Evolutionary conservation across 805 yeast species (phyloP).

Genomic region (Candida montana): DNA sequence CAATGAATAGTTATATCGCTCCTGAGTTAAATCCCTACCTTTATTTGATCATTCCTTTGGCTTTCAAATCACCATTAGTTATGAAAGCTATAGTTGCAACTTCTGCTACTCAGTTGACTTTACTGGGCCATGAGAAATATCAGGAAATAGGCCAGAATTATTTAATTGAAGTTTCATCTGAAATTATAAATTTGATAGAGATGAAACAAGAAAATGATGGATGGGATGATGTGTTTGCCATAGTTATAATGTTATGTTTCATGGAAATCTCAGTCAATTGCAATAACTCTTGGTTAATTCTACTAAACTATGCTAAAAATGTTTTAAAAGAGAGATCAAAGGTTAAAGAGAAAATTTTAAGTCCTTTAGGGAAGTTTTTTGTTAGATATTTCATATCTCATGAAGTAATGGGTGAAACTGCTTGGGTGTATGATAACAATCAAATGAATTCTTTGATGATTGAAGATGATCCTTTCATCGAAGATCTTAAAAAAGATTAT

Average conservation of each 20-base stretch:
- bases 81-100: constrained; percentile 32
- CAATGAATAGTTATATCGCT: constrained; percentile 14
- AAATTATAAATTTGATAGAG: constrained; percentile 28
- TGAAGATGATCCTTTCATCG: constrained; percentile 28
- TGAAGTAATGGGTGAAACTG: constrained; percentile 41
- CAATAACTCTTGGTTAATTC: constrained; percentile 33
- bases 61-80: constrained; percentile 28
- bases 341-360: constrained; percentile 20
- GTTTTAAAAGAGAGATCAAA: constrained; percentile 26
- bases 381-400: constrained; percentile 35
- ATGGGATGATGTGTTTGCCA: constrained; percentile 39
- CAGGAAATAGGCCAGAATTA: constrained; percentile 26
- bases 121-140: constrained; percentile 27
- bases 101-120: constrained; percentile 31
- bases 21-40: constrained; percentile 34
- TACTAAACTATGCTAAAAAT: constrained; percentile 34
- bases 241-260: constrained; percentile 35
- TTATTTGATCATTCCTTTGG: constrained; percentile 33
- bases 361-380: constrained; percentile 32
- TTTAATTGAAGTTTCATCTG: constrained; percentile 25
- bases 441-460: constrained; percentile 13
- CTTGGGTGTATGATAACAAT: constrained; percentile 27
- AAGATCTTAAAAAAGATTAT: constrained; percentile 27
- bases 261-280: constrained; percentile 38
- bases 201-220: constrained; percentile 22